These are phyloP conservation scores for Botrytis aclada DNA, from an alignment of 2,329 filamentous ascomycete genomes.

Conservation along the genomic window DNA sequence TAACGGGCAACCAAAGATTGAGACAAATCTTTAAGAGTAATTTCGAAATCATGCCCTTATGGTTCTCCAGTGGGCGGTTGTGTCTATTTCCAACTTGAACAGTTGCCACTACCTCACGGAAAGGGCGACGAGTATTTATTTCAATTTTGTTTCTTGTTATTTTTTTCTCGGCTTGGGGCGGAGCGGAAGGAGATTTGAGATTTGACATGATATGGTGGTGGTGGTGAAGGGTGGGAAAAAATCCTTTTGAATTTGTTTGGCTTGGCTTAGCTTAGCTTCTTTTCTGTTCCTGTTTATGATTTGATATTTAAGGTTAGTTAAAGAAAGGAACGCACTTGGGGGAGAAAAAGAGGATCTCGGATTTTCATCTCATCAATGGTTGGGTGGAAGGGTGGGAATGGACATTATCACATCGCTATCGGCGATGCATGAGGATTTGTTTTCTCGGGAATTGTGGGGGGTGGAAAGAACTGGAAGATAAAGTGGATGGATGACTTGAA, in stretches of 20 bases:
- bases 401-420: not conserved
- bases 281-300: slow-evolving; percentile 9
- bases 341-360: not conserved
- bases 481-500: not conserved
- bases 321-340: not conserved
- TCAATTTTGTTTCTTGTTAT: not conserved
- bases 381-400: not conserved
- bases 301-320: slow-evolving; percentile 7
- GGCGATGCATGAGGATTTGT: not conserved
- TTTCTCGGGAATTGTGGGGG: not conserved
- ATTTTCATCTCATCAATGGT: not conserved
- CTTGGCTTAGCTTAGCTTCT: not conserved
- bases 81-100: not conserved
- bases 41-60: not conserved
- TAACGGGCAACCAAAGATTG: slow-evolving; percentile 36
- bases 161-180: not conserved
- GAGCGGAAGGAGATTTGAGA: not conserved
- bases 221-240: not conserved
- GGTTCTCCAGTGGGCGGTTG: not conserved
- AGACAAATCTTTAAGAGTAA: slow-evolving; percentile 23
- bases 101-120: not conserved
- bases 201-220: not conserved
- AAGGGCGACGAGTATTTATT: not conserved
- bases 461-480: not conserved
- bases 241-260: not conserved